phyloP scores from a whole-genome alignment of 306 rosid genomes.

The Cyclanthera cordifolia region DNA sequence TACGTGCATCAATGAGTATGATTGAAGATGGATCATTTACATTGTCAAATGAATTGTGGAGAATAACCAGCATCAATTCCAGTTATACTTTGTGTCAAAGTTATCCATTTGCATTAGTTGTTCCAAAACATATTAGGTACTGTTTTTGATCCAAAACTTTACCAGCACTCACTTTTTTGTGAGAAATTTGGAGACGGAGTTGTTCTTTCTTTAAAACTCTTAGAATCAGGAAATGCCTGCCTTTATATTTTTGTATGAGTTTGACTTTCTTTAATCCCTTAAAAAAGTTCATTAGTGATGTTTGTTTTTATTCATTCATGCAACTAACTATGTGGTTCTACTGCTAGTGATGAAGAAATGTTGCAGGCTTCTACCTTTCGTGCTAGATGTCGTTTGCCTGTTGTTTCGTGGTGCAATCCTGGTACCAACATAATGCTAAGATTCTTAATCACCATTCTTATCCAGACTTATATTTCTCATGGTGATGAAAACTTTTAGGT shows the following conservation, averaged over 20 bases:
- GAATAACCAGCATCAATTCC: conserved; percentile 71
- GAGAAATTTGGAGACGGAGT: neutral
- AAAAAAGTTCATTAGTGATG: neutral
- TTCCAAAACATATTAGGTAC: conserved; percentile 66
- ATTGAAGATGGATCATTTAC: conserved; percentile 68
- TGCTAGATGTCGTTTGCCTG: conserved; percentile 81
- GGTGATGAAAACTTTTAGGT: conserved; percentile 31
- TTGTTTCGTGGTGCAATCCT: conserved; percentile 88
- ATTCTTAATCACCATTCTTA: neutral
- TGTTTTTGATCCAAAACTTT: conserved; percentile 19
- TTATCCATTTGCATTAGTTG: conserved; percentile 89
- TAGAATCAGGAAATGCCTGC: neutral
- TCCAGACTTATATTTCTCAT: conserved; percentile 13
- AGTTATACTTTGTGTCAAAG: conserved; percentile 60
- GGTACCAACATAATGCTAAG: conserved; percentile 29
- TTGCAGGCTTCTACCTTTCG: conserved; percentile 77
- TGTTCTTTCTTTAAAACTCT: neutral
- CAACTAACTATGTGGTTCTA: conserved; percentile 18
- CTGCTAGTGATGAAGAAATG: conserved; percentile 80
- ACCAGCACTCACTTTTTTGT: neutral
- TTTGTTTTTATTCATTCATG: neutral
- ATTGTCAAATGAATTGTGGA: conserved; percentile 71
- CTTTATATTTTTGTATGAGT: neutral
- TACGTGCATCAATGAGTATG: conserved; percentile 42
- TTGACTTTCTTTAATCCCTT: conserved; percentile 9